Conservation (phyloP, 352 stramenopile species). For the Hyaloperonospora brassicae region DNA sequence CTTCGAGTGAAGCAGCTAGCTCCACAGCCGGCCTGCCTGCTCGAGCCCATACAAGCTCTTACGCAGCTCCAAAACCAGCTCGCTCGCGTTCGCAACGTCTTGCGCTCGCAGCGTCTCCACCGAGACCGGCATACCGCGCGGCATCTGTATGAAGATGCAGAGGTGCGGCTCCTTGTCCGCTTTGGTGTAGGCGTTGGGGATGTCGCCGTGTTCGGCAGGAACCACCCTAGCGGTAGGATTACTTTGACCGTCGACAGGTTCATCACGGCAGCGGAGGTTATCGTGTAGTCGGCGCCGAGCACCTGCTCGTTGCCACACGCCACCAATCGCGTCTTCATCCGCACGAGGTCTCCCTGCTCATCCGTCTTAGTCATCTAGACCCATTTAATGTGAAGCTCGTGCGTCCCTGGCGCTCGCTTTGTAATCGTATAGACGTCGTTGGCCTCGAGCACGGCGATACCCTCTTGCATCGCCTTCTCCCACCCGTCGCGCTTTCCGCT, state of each 20-base stretch:
- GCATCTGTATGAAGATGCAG: background rate
- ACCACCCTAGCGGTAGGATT: background rate
- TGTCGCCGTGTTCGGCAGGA: too few species aligned
- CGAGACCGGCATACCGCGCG: background rate
- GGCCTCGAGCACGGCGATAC: too few species aligned
- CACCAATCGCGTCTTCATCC: background rate
- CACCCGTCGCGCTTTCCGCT: too few species aligned
- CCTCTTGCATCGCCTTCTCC: too few species aligned
- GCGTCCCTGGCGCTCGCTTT: background rate
- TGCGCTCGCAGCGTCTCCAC: background rate
- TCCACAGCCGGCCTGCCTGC: constrained; percentile 26
- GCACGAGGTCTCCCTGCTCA: background rate
- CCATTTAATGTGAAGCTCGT: background rate
- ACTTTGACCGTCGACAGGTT: background rate
- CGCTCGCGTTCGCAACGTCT: background rate
- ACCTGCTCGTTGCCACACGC: background rate
- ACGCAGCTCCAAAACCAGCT: background rate
- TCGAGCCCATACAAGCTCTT: constrained; percentile 28
- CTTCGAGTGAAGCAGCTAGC: constrained; percentile 11
- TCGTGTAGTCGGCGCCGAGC: background rate
- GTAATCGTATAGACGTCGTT: background rate
- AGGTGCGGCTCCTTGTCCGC: background rate
- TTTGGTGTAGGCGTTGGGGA: too few species aligned
- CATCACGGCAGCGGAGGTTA: background rate
- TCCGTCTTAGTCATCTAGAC: background rate